Evolutionary conservation across 805 yeast genomes (phyloP).

Genomic region (Barnettozyma sucrosica): DNA sequence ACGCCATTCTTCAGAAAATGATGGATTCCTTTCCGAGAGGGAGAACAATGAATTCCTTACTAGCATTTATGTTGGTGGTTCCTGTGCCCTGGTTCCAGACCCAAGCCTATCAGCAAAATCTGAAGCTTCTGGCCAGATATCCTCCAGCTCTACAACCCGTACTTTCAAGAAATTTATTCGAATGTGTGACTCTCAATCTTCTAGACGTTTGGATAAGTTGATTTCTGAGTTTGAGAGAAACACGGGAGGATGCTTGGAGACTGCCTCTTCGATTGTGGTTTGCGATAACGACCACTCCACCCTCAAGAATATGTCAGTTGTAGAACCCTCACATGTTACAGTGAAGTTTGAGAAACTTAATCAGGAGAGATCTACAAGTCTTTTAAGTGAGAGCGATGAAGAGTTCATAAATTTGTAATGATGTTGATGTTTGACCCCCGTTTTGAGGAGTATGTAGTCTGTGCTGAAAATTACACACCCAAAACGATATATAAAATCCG

Average conservation of each 20-base stretch:
- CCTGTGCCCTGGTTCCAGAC: slow-evolving; percentile 9
- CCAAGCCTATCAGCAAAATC: slow-evolving; percentile 13
- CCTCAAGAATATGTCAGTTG: not conserved
- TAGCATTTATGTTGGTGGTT: slow-evolving; percentile 6
- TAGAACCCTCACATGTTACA: not conserved
- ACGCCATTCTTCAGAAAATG: slow-evolving; percentile 6
- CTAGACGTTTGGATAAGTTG: slow-evolving; percentile 12
- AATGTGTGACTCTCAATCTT: slow-evolving; percentile 7
- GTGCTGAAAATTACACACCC: not conserved
- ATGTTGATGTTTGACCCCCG: too few species aligned
- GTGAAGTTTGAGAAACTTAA: not conserved
- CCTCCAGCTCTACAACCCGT: slow-evolving; percentile 12
- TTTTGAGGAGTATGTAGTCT: not conserved
- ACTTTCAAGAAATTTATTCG: slow-evolving; percentile 13
- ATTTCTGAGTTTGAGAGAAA: slow-evolving; percentile 3
- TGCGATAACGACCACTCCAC: not conserved
- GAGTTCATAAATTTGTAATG: slow-evolving; percentile 1
- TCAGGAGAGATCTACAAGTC: not conserved
- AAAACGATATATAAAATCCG: not conserved
- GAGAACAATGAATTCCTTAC: slow-evolving; percentile 19
- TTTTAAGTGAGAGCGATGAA: slow-evolving; percentile 10
- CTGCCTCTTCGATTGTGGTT: not conserved
- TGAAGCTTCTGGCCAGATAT: slow-evolving; percentile 10
- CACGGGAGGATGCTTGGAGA: slow-evolving; percentile 2
- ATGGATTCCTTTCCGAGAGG: slow-evolving; percentile 13